These are phyloP conservation scores for Pachyrhizus erosus DNA, from an alignment of 306 rosid genomes.

Conservation along the genomic window DNA sequence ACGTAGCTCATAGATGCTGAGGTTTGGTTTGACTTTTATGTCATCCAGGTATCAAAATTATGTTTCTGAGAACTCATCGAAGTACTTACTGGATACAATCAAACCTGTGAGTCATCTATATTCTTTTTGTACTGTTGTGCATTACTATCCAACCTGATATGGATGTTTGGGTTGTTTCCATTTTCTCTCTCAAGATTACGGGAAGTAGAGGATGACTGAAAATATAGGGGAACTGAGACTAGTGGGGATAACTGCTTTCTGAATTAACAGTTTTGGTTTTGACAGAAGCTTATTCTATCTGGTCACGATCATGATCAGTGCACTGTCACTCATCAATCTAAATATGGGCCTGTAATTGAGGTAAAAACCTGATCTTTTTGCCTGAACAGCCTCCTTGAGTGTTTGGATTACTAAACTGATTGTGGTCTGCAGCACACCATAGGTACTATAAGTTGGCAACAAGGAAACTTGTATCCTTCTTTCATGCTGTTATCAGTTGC, in stretches of 20 bases:
- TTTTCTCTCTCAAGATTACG: constrained; percentile 1
- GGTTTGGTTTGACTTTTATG: constrained; percentile 40
- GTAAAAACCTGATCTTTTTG: constrained; percentile 54
- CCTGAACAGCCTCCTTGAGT: constrained; percentile 30
- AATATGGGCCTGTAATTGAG: constrained; percentile 66
- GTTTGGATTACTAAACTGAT: constrained; percentile 47
- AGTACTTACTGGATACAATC: constrained; percentile 60
- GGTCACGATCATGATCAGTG: constrained; percentile 96
- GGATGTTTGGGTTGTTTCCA: constrained; percentile 1
- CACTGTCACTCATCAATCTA: constrained; percentile 61
- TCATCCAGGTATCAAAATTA: constrained; percentile 72
- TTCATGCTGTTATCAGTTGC: constrained; percentile 80
- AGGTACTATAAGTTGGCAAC: constrained; percentile 93
- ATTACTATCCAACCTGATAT: constrained; percentile 32
- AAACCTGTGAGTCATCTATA: constrained; percentile 61
- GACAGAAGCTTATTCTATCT: constrained; percentile 74
- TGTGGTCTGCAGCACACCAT: constrained; percentile 75
- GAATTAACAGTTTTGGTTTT: constrained; percentile 37
- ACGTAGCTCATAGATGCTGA: constrained; percentile 15
- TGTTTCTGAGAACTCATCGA: constrained; percentile 63
- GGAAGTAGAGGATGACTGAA: not conserved
- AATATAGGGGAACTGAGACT: not conserved
- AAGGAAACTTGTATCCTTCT: constrained; percentile 83
- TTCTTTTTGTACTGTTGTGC: constrained; percentile 38
- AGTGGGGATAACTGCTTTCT: constrained; percentile 24